A percentile compares a stretch with the other conserved stretches of the same genome.
phyloP scores from a whole-genome alignment of 768 basidiomycete species.

The Calocybe gangraenosa region DNA sequence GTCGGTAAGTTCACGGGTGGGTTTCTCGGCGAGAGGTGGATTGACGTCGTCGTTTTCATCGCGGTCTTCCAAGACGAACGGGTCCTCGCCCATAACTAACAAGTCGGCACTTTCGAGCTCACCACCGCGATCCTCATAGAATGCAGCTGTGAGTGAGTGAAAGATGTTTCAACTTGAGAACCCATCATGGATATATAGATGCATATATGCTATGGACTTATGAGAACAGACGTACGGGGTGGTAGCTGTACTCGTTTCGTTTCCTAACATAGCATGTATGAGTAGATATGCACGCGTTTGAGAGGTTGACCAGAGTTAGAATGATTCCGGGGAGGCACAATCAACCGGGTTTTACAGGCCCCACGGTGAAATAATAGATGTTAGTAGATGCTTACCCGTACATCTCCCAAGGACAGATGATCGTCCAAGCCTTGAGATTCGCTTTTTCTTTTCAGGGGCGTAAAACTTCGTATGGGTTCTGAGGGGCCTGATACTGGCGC shows the following conservation, averaged over 20 bases:
- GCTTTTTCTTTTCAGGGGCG: conserved; percentile 20
- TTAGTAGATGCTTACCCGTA: conserved; percentile 18
- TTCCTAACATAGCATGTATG: too few species aligned
- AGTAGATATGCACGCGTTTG: too few species aligned
- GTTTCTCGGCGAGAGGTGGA: conserved; percentile 31
- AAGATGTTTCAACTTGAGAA: not conserved
- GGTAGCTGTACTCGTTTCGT: conserved; percentile 23
- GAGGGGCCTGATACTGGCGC: conserved; percentile 2
- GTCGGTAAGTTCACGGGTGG: conserved; percentile 50
- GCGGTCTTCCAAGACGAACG: conserved; percentile 21
- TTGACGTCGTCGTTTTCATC: conserved; percentile 16
- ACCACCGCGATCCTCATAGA: conserved; percentile 29
- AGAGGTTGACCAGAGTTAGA: too few species aligned
- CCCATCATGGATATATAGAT: not conserved
- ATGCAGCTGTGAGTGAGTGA: conserved; percentile 25
- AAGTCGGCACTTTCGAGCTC: conserved; percentile 33
- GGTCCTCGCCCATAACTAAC: conserved; percentile 38
- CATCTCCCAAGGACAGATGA: too few species aligned
- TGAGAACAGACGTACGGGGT: conserved; percentile 9
- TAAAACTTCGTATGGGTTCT: not conserved
- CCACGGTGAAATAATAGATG: too few species aligned
- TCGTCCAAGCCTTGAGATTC: conserved; percentile 11
- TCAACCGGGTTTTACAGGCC: too few species aligned
- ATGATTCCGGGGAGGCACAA: too few species aligned
- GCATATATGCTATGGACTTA: too few species aligned